These are phyloP conservation scores for Xylaria scruposa DNA, from an alignment of 495 filamentous ascomycete species.

Conservation along the genomic window DNA sequence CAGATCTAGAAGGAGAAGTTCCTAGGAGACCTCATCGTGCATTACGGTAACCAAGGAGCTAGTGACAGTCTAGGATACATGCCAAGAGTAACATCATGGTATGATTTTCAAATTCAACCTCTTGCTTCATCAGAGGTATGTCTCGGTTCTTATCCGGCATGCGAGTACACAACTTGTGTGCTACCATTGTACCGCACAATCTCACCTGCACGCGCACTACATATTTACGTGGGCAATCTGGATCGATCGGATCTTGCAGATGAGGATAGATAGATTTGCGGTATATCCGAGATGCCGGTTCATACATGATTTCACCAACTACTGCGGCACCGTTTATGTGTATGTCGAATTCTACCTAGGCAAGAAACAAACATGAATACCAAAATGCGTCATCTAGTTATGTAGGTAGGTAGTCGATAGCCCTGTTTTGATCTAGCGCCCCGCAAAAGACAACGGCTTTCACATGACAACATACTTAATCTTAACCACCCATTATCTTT, in stretches of 20 bases:
- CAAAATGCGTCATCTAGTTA: not conserved
- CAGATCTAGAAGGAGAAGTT: not conserved
- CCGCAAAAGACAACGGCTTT: constrained; percentile 16
- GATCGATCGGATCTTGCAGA: too few relatives aligned
- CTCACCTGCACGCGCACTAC: not conserved
- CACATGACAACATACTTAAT: constrained; percentile 5
- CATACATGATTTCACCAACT: too few relatives aligned
- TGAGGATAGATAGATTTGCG: too few relatives aligned
- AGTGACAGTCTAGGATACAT: not conserved
- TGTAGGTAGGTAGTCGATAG: not conserved
- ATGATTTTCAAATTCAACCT: too few relatives aligned
- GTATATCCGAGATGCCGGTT: too few relatives aligned
- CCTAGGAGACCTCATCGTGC: not conserved
- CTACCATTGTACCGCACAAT: not conserved
- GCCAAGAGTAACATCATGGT: too few relatives aligned
- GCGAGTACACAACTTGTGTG: not conserved
- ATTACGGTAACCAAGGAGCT: not conserved
- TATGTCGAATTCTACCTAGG: too few relatives aligned
- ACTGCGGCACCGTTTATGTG: too few relatives aligned
- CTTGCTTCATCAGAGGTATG: not conserved
- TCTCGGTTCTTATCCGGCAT: not conserved
- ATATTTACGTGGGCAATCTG: too few relatives aligned
- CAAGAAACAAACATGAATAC: not conserved
- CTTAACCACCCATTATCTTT: not conserved
- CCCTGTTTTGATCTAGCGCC: not conserved